A percentile compares a stretch with the other conserved stretches of the same genome.
phyloP scores from a whole-genome alignment of 2,329 filamentous ascomycete genomes.

The Biscogniauxia mediterranea region DNA sequence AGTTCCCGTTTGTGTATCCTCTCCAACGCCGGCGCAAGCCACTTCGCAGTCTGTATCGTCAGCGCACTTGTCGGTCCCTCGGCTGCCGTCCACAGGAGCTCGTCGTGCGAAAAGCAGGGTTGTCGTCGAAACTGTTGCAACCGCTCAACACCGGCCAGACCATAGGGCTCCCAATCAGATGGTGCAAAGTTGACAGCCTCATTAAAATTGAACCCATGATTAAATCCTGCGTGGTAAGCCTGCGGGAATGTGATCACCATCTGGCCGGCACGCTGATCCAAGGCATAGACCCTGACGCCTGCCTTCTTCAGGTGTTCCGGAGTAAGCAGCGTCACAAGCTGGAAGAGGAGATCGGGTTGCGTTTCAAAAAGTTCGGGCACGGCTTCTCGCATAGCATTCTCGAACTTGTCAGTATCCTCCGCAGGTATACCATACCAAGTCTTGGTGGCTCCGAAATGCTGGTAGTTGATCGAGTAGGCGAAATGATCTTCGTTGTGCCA shows the following conservation, averaged over 20 bases:
- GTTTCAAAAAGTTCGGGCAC: slow-evolving; percentile 96
- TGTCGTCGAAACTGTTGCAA: slow-evolving; percentile 85
- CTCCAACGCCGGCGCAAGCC: slow-evolving; percentile 84
- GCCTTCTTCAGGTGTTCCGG: slow-evolving; percentile 92
- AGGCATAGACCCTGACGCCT: slow-evolving; percentile 85
- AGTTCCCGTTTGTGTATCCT: slow-evolving; percentile 75
- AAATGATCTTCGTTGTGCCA: slow-evolving; percentile 99
- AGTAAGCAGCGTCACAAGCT: slow-evolving; percentile 92
- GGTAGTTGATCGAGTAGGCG: slow-evolving; percentile 96
- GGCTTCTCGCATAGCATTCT: slow-evolving; percentile 90
- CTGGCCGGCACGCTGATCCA: slow-evolving; percentile 95
- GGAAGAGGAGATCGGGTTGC: slow-evolving; percentile 92
- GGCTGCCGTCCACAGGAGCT: slow-evolving; percentile 87
- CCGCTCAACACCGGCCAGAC: slow-evolving; percentile 80
- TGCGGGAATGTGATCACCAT: slow-evolving; percentile 96
- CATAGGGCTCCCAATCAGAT: slow-evolving; percentile 90
- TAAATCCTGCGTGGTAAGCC: slow-evolving; percentile 97
- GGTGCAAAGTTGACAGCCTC: slow-evolving; percentile 98
- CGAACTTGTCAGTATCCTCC: slow-evolving; percentile 90
- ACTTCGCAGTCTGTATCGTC: slow-evolving; percentile 87
- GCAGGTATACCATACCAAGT: slow-evolving; percentile 99
- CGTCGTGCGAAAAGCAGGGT: slow-evolving; percentile 96
- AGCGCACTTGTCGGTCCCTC: slow-evolving; percentile 67
- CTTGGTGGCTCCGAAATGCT: slow-evolving; percentile 97
- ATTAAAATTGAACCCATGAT: slow-evolving; percentile 98